Evolutionary conservation across 345 rosid species (phyloP), one percentile per base, ranked within the genome.

Genomic region (Camelina laxa): DNA sequence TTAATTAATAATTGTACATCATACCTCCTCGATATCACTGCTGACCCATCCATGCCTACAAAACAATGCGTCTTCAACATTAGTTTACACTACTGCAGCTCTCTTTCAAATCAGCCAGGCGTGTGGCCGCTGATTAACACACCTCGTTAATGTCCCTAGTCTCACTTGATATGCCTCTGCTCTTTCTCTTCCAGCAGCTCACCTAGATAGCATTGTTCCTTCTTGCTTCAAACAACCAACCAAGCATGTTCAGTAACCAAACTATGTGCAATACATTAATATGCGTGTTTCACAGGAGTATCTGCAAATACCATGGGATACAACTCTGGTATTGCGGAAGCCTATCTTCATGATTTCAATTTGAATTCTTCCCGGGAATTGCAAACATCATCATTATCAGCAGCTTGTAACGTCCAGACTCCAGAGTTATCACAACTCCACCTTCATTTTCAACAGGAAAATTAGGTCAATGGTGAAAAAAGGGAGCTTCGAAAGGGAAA

Each of bases 381-480:
- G 50, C 80, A 31, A 39, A 42, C 69, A 30, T 60, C 54, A 53
- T n/a, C 62, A 50, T 30, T 31, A 12, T 61, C 57, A 69, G 41
- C 58, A 41, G 31, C 51, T 75, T 68, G 11, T 38, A 61, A 14
- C 57, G 35, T 50, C 65, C 49, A 62, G 33, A 19, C 24, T 50
- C 65, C 49, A 62, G 33, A 19, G 47, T 36, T 33, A 21, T 58
- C 47, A 59, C 35, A 20, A 31, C 12, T 70, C 62, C 68, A 53
- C 51, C 69, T 55, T 53, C 62, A 54, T 7, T 61, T 33, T 45
- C 11, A 21, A 62, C 65, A 13, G 17, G 60, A 9, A 9, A 16
- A 35, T 12, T 4, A 41, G 36, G 27, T 63, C 59, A 16, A 38
- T 45, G 22, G 15, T 33, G 14, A 9, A 31, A 58, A 15, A 54